phyloP scores from a whole-genome alignment of 2,329 filamentous ascomycete genomes.

The Botrytis aclada region DNA sequence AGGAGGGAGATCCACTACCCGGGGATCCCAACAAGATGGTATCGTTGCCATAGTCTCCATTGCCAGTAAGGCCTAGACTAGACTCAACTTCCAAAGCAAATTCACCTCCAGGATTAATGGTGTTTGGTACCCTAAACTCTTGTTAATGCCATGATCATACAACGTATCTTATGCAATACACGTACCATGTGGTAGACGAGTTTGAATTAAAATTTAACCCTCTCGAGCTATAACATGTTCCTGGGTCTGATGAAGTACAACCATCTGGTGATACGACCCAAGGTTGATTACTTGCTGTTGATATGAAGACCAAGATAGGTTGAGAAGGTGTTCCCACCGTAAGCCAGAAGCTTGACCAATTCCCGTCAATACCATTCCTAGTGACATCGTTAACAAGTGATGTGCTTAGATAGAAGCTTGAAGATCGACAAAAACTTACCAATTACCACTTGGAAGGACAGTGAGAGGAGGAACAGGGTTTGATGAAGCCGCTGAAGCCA shows the following conservation, averaged over 20 bases:
- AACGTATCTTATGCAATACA: not conserved
- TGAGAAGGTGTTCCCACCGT: slow-evolving; percentile 36
- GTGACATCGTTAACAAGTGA: not conserved
- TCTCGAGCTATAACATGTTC: slow-evolving; percentile 39
- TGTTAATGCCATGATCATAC: slow-evolving; percentile 5
- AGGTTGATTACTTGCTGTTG: slow-evolving; percentile 38
- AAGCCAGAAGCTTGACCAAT: slow-evolving; percentile 67
- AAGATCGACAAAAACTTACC: slow-evolving; percentile 16
- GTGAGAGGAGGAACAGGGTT: slow-evolving; percentile 17
- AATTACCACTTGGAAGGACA: slow-evolving; percentile 16
- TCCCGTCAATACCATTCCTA: slow-evolving; percentile 49
- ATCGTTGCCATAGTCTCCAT: slow-evolving; percentile 30
- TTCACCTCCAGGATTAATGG: slow-evolving; percentile 20
- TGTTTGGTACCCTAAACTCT: slow-evolving; percentile 24
- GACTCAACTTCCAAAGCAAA: slow-evolving; percentile 28
- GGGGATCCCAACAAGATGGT: slow-evolving; percentile 25
- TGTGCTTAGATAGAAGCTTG: not conserved
- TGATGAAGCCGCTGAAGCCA: slow-evolving; percentile 13
- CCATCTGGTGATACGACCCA: slow-evolving; percentile 30
- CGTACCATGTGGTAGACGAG: slow-evolving; percentile 40
- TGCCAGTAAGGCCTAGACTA: slow-evolving; percentile 22
- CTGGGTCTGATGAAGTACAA: slow-evolving; percentile 22
- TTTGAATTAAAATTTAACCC: slow-evolving; percentile 40
- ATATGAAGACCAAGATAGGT: slow-evolving; percentile 37
- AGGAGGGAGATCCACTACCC: slow-evolving; percentile 21